Conservation (phyloP, 495 filamentous ascomycete genomes). For the Usnea hakonensis region DNA sequence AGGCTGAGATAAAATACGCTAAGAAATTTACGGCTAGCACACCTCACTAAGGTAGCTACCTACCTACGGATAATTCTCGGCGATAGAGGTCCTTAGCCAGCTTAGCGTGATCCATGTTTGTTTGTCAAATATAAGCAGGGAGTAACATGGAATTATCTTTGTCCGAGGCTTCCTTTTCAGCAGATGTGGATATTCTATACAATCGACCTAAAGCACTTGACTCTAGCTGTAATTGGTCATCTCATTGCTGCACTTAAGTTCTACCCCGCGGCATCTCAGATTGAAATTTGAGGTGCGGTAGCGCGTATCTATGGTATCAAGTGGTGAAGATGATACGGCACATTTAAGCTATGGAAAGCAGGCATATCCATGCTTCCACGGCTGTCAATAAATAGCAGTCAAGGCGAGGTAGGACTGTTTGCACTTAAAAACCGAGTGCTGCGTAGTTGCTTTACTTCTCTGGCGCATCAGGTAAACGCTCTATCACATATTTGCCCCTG, state of each 20-base stretch:
- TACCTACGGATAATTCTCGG: no score
- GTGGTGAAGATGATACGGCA: not conserved
- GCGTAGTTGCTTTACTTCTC: slow-evolving; percentile 33
- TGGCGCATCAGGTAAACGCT: slow-evolving; percentile 77
- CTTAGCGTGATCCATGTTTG: no score
- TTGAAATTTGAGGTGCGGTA: not conserved
- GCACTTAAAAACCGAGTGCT: not conserved
- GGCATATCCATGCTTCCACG: not conserved
- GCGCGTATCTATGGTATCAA: not conserved
- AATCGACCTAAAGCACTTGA: no score
- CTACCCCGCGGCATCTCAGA: not conserved
- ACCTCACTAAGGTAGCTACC: no score
- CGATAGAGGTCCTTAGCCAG: no score
- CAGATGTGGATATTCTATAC: no score
- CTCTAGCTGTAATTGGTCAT: not conserved
- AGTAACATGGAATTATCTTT: no score
- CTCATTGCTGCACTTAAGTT: not conserved
- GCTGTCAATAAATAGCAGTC: not conserved
- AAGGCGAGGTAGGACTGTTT: not conserved
- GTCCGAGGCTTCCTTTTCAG: no score
- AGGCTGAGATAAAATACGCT: no score
- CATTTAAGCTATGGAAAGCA: not conserved
- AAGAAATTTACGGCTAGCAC: no score
- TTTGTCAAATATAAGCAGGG: no score
- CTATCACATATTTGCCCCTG: slow-evolving; percentile 83